Evolutionary conservation across 768 basidiomycete genomes (phyloP).

Genomic region (Tylopilus subfusipes): DNA sequence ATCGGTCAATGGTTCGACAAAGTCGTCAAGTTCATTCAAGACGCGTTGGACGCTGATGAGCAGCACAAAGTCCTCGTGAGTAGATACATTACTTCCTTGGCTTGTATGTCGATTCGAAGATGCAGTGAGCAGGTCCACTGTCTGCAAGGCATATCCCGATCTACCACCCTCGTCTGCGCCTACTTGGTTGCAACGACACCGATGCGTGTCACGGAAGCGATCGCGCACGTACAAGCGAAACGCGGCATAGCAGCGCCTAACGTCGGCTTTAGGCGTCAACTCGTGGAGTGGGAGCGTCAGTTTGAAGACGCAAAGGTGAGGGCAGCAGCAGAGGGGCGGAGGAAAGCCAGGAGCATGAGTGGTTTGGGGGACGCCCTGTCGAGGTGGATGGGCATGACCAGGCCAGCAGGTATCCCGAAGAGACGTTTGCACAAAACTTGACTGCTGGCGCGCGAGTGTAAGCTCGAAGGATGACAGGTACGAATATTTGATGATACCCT

Average conservation of each 20-base stretch:
- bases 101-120: neutral
- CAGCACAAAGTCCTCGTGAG: constrained; percentile 49
- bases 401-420: neutral
- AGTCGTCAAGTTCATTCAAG: constrained; percentile 52
- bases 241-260: constrained; percentile 66
- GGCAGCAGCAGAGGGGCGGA: constrained; percentile 16
- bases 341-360: constrained; percentile 5
- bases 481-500: neutral
- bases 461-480: no score
- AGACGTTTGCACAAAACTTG: neutral
- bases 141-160: constrained; percentile 69
- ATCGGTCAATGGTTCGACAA: constrained; percentile 44
- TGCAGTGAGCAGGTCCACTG: constrained; percentile 63
- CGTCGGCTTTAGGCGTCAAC: constrained; percentile 60
- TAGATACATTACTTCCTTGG: neutral
- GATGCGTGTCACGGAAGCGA: constrained; percentile 52
- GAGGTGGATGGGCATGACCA: constrained; percentile 17
- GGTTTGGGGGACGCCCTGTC: constrained; percentile 7
- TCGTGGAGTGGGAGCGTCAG: constrained; percentile 36
- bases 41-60: constrained; percentile 43
- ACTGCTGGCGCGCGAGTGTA: neutral
- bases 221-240: constrained; percentile 51
- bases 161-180: constrained; percentile 71
- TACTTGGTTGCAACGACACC: constrained; percentile 54
- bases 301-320: constrained; percentile 26